phyloP scores from a whole-genome alignment of 306 rosid genomes.

The Vicia sativa region DNA sequence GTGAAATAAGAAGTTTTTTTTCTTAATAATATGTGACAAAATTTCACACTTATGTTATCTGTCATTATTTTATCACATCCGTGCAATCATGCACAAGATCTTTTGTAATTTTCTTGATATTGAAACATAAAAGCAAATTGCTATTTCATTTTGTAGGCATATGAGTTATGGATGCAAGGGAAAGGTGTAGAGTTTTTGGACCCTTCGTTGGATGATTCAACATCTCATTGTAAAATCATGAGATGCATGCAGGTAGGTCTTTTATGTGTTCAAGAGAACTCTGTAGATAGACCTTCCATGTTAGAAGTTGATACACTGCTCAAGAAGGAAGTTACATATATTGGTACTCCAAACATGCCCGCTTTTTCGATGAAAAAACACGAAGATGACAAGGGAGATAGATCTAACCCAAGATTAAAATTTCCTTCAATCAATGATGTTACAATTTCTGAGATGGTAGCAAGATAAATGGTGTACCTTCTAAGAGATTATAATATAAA shows the following conservation, averaged over 20 bases:
- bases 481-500: too few relatives aligned
- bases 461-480: constrained; percentile 47
- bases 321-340: constrained; percentile 44
- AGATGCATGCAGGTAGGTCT: constrained; percentile 73
- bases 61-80: background rate
- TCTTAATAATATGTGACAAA: background rate
- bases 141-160: constrained; percentile 47
- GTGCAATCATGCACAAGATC: background rate
- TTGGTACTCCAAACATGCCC: constrained; percentile 48
- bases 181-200: constrained; percentile 55
- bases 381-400: constrained; percentile 13
- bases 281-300: constrained; percentile 67
- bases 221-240: constrained; percentile 46
- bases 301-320: constrained; percentile 59
- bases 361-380: constrained; percentile 46
- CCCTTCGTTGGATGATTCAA: constrained; percentile 54
- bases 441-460: constrained; percentile 47
- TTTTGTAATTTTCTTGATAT: background rate
- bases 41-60: background rate
- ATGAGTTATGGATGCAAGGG: constrained; percentile 56
- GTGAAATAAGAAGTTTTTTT: background rate
- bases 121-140: background rate
- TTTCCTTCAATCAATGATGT: constrained; percentile 47
- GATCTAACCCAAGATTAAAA: constrained; percentile 6
- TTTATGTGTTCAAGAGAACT: constrained; percentile 62